phyloP scores from a whole-genome alignment of 2,329 filamentous ascomycete genomes.

The Neofusicoccum ribis region DNA sequence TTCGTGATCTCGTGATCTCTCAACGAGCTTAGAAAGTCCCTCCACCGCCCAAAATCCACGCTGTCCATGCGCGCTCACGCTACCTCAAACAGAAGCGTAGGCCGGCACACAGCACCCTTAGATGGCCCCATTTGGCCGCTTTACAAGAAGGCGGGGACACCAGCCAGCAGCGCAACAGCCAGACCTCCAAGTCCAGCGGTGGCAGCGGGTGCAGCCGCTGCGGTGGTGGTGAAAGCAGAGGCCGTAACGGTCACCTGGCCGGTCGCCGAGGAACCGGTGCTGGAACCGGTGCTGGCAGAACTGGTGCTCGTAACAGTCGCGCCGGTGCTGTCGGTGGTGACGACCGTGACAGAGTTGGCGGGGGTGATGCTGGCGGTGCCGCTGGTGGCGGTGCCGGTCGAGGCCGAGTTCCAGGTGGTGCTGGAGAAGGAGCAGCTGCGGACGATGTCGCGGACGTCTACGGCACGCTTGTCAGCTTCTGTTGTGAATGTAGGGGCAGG shows the following conservation, averaged over 20 bases:
- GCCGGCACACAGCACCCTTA: no score
- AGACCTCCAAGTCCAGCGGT: not conserved
- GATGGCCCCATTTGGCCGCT: no score
- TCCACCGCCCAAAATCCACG: no score
- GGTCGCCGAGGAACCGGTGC: not conserved
- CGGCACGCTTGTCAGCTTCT: not conserved
- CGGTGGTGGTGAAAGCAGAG: not conserved
- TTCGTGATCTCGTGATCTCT: no score
- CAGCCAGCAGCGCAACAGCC: not conserved
- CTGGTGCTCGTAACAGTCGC: not conserved
- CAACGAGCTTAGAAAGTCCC: no score
- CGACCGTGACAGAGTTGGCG: not conserved
- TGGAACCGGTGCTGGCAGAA: not conserved
- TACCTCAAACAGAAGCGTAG: no score
- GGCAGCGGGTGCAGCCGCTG: not conserved
- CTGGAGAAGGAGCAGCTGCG: constrained; percentile 32
- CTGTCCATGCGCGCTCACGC: no score
- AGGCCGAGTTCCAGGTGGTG: constrained; percentile 27
- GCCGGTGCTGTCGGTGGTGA: not conserved
- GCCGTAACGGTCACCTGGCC: not conserved
- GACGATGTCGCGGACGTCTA: constrained; percentile 32
- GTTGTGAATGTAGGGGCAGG: not conserved
- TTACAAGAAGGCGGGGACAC: not conserved
- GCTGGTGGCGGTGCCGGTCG: constrained; percentile 19
- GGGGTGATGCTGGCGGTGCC: constrained; percentile 17